Evolutionary conservation across 1,284 basidiomycete species (phyloP), one percentile per base, ranked within the genome.

Genomic region (Cryptococcus floricola): DNA sequence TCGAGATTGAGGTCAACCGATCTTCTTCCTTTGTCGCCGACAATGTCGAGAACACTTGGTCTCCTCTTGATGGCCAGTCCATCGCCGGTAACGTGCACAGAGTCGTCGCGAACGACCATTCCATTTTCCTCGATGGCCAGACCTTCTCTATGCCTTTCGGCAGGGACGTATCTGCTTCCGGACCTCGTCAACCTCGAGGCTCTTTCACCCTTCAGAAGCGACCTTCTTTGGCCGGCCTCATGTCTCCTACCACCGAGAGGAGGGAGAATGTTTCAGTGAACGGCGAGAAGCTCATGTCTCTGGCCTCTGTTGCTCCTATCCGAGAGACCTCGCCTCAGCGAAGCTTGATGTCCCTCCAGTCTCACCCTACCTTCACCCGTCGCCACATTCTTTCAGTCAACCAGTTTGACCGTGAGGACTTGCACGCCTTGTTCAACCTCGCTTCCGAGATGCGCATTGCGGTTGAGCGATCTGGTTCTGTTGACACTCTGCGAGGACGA

Each of bases 361-460:
- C 83, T 41, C 84, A 86, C 64, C 85, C 87, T 5, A 82, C 89
- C 25, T 87, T 90, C 84, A 79, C 87, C 63, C 84, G 91, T 56
- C 87, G 91, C 50, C 91, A 98, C 76, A 94, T 98, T 60, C 83
- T 98, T 16, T 87, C 91, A 0, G 94, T 98, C 63, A 94, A 92
- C 75, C 93, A 97, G 71, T 95, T 98, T 77, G 85, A 81, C 43
- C 86, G 91, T 60, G 85, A 87, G 48, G 95, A 99, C 69, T 81
- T 98, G 55, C 91, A 98, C 74, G 88, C 91, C 58, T 84, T 99
- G 43, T 99, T 98, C 81, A 87, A 90, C 56, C 81, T 98, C 48
- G 95, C 96, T 2, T 88, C 92, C 67, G 96, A 98, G 79, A 95
- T 99, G 91, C 87, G 92, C 52, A 82, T 91, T 38, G 89, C 93